Evolutionary conservation across 768 basidiomycete genomes (phyloP).

Genomic region (Tylopilus sp.): DNA sequence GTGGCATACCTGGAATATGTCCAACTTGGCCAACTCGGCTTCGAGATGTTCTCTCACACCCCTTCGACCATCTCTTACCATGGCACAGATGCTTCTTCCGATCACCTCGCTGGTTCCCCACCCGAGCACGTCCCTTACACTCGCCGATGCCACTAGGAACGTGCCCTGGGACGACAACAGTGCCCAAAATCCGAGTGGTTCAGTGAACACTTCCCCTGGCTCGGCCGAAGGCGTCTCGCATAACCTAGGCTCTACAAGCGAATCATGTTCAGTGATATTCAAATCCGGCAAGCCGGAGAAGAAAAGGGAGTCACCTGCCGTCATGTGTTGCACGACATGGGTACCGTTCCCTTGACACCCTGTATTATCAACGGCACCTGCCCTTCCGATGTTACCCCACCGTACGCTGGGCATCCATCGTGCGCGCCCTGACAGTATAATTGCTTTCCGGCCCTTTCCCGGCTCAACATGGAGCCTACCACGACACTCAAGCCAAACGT

Average conservation of each 20-base stretch:
- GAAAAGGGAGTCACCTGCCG: constrained; percentile 26
- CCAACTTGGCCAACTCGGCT: constrained; percentile 25
- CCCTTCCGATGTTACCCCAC: constrained; percentile 56
- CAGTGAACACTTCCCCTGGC: neutral
- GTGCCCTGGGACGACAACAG: constrained; percentile 43
- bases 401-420: constrained; percentile 58
- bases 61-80: constrained; percentile 29
- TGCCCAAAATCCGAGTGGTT: constrained; percentile 49
- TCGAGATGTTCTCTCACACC: constrained; percentile 21
- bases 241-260: constrained; percentile 5
- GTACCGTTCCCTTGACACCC: neutral
- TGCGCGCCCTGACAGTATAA: constrained; percentile 82
- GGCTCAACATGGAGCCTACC: constrained; percentile 89
- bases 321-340: neutral
- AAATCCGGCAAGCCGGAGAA: neutral
- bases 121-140: constrained; percentile 62
- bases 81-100: constrained; percentile 42
- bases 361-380: constrained; percentile 36
- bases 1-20: constrained; percentile 16
- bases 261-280: neutral
- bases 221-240: neutral
- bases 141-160: constrained; percentile 48
- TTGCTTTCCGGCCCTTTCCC: constrained; percentile 91
- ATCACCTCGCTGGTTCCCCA: constrained; percentile 53
- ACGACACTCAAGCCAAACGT: constrained; percentile 89